phyloP scores from a whole-genome alignment of 2,329 filamentous ascomycete species.

The Cladosporium sphaerospermum region DNA sequence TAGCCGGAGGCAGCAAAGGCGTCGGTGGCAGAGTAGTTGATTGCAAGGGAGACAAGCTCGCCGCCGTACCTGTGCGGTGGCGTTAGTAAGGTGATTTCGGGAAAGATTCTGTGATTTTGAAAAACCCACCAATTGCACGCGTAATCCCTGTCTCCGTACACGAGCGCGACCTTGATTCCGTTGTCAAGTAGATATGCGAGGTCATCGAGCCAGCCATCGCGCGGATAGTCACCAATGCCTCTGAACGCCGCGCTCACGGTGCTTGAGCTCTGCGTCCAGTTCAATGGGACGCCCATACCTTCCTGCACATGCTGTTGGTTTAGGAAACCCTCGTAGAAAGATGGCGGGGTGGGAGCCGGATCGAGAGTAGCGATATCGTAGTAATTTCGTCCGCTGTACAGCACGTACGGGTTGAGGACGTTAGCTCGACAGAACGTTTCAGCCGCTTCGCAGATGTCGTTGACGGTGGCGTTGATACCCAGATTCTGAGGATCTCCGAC shows the following conservation, averaged over 20 bases:
- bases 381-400: conserved; percentile 41
- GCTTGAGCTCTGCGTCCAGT: conserved; percentile 44
- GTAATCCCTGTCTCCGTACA: conserved; percentile 61
- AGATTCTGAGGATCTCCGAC: conserved; percentile 46
- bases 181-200: conserved; percentile 36
- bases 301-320: conserved; percentile 50
- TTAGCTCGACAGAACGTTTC: conserved; percentile 40
- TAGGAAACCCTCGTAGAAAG: conserved; percentile 48
- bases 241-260: conserved; percentile 33
- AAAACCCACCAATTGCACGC: conserved; percentile 37
- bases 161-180: conserved; percentile 55
- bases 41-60: conserved; percentile 31
- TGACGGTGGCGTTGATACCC: conserved; percentile 33
- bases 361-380: conserved; percentile 50
- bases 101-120: too few species aligned
- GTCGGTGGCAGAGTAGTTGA: conserved; percentile 37
- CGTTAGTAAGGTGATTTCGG: not conserved
- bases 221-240: conserved; percentile 37
- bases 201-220: conserved; percentile 34
- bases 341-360: conserved; percentile 34
- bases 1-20: conserved; percentile 48
- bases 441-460: conserved; percentile 40
- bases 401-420: conserved; percentile 41
- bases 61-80: conserved; percentile 21
- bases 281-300: conserved; percentile 52